Evolutionary conservation across 768 basidiomycete species (phyloP).

Genomic region (Leucosporidium creatinivorum): DNA sequence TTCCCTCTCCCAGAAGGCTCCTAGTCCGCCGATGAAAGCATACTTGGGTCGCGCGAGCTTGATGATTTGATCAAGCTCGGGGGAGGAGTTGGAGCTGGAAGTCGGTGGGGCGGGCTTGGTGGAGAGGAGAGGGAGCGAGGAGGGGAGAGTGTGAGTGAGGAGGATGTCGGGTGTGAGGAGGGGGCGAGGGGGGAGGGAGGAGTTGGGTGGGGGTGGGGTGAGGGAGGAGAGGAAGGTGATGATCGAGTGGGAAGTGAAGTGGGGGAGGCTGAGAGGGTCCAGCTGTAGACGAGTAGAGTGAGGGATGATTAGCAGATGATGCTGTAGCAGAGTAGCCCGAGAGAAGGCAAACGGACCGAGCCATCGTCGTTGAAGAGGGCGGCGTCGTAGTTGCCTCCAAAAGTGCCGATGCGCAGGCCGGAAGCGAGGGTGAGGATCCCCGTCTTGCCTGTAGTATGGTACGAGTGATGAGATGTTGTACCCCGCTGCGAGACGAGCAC

Average conservation of each 20-base stretch:
- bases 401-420: constrained; percentile 34
- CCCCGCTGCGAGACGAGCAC: no score
- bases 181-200: constrained; percentile 55
- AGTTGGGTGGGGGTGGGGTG: constrained; percentile 58
- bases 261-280: constrained; percentile 39
- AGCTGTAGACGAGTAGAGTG: not conserved
- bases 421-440: constrained; percentile 29
- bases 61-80: constrained; percentile 60
- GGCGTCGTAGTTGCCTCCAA: constrained; percentile 16
- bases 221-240: constrained; percentile 33
- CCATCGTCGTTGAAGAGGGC: constrained; percentile 8
- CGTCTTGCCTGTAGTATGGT: constrained; percentile 10
- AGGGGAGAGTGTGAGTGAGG: constrained; percentile 71
- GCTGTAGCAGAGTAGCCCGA: constrained; percentile 63
- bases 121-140: constrained; percentile 58
- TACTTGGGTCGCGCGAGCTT: constrained; percentile 62
- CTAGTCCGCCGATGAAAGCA: constrained; percentile 65
- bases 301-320: constrained; percentile 61
- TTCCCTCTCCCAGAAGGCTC: constrained; percentile 91
- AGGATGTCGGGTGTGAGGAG: constrained; percentile 71
- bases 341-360: not conserved
- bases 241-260: constrained; percentile 20
- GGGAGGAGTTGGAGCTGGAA: constrained; percentile 45
- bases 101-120: constrained; percentile 50
- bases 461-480: no score